Evolutionary conservation across 2,329 filamentous ascomycete genomes (phyloP), one percentile per base, ranked within the genome.

Genomic region (Alternaria infectoria): DNA sequence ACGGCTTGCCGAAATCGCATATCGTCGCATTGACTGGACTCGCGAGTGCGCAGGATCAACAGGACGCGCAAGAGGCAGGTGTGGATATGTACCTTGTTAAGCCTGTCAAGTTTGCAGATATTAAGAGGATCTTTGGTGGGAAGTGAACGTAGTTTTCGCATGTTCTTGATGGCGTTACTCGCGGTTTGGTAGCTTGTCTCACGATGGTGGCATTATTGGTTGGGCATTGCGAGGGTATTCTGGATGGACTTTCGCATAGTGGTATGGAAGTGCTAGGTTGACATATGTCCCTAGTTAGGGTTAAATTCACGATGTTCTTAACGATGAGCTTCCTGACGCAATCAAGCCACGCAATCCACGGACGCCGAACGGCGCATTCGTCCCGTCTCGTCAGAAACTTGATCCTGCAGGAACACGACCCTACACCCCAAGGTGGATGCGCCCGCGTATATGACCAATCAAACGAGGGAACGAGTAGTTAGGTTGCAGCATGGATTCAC

Each of bases 41-140:
- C 21, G 78, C 79, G 19, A 77, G 73, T 21, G 74, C 69, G 3
- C 71, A 74, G 57, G 79, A 80, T 64, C 77, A 77, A 64, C 65
- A 68, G 19, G 73, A 76, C 47, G 77, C 77, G 2, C 65, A 71
- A n/a, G 69, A 76, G 61, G 76, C 76, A 2, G 77, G 79, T 0
- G 77, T 79, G 2, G 74, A 81, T 59, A 74, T 77, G 68, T 81
- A 79, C 63, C 72, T 76, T 26, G 75, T 79, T 8, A 81, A 81
- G 68, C 79, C 79, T 4, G 73, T 81, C 46, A 77, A 77, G 54
- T 75, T 81, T 65, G 73, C 71, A 32, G 75, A 77, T 67, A 70
- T 77, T 5, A 76, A 67, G 63, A 64, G 72, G 43, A 59, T 77
- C 9, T 74, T 77, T 61, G 73, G 71, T 0, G 60, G 57, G 23